phyloP scores from a whole-genome alignment of 768 basidiomycete species.

The Cubamyces sp. region DNA sequence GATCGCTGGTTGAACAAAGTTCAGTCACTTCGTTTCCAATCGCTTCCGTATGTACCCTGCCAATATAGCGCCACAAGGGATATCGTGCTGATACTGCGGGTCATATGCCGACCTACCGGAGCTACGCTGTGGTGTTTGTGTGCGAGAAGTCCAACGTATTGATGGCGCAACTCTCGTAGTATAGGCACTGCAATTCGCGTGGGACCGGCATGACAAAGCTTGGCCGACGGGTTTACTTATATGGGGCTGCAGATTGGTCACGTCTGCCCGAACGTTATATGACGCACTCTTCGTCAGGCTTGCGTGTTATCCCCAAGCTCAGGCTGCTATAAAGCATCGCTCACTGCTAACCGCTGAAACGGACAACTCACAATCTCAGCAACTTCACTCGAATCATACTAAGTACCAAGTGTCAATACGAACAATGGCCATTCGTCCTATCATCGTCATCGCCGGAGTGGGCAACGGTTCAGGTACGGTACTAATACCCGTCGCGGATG shows the following conservation, averaged over 20 bases:
- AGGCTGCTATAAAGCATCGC: too few relatives aligned
- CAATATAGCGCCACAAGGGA: too few relatives aligned
- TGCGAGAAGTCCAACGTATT: too few relatives aligned
- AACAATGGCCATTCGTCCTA: conserved; percentile 36
- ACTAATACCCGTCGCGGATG: neutral
- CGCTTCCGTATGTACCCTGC: too few relatives aligned
- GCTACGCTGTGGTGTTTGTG: too few relatives aligned
- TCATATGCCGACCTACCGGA: too few relatives aligned
- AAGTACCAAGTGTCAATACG: neutral
- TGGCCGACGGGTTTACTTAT: neutral
- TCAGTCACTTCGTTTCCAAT: too few relatives aligned
- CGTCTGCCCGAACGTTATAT: neutral
- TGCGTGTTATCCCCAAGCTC: neutral
- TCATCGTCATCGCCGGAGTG: conserved; percentile 46
- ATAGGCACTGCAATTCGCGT: neutral
- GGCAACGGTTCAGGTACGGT: conserved; percentile 43
- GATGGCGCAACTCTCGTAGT: neutral
- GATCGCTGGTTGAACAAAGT: too few relatives aligned
- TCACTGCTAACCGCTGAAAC: too few relatives aligned
- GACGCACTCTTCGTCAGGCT: neutral
- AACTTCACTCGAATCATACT: neutral
- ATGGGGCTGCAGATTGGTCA: neutral
- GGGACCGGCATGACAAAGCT: conserved; percentile 3
- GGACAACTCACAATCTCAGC: too few relatives aligned
- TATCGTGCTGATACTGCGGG: too few relatives aligned